These are phyloP conservation scores for Sporothrix inflata DNA, from an alignment of 2,329 filamentous ascomycete genomes.

Conservation along the genomic window DNA sequence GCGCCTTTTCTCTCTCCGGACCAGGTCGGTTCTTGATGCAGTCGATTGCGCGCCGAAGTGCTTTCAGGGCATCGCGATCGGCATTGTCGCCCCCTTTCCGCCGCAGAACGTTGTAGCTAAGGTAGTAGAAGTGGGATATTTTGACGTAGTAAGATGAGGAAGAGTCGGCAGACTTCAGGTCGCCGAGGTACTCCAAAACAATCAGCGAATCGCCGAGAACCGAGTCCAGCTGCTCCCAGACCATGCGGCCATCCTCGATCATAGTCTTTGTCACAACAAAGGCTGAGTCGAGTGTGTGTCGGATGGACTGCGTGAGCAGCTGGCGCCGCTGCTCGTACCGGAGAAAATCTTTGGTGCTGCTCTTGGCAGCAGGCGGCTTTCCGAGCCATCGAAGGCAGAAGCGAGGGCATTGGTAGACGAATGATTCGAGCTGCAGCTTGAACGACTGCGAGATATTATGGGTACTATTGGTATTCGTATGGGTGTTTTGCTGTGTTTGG, in stretches of 20 bases:
- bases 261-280: conserved; percentile 59
- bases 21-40: conserved; percentile 58
- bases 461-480: background rate
- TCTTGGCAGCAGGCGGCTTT: conserved; percentile 55
- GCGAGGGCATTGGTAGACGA: conserved; percentile 62
- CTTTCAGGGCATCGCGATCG: conserved; percentile 54
- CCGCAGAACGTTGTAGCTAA: conserved; percentile 58
- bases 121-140: conserved; percentile 72
- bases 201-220: conserved; percentile 59
- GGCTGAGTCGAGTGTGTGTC: conserved; percentile 62
- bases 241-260: conserved; percentile 51
- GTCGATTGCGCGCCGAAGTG: conserved; percentile 67
- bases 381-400: conserved; percentile 66
- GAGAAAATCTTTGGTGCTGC: conserved; percentile 59
- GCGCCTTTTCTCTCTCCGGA: conserved; percentile 61
- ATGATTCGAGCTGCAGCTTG: conserved; percentile 53
- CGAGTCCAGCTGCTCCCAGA: conserved; percentile 61
- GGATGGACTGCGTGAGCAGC: conserved; percentile 55
- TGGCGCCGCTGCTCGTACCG: conserved; percentile 65
- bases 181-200: conserved; percentile 57
- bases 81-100: conserved; percentile 49
- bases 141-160: conserved; percentile 58
- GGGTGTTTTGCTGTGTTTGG: background rate
- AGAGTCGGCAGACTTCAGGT: conserved; percentile 40
- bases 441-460: conserved; percentile 30